A percentile compares a stretch with the other conserved stretches of the same genome.
phyloP scores from a whole-genome alignment of 805 yeast genomes.

The Suhomyces sp. region DNA sequence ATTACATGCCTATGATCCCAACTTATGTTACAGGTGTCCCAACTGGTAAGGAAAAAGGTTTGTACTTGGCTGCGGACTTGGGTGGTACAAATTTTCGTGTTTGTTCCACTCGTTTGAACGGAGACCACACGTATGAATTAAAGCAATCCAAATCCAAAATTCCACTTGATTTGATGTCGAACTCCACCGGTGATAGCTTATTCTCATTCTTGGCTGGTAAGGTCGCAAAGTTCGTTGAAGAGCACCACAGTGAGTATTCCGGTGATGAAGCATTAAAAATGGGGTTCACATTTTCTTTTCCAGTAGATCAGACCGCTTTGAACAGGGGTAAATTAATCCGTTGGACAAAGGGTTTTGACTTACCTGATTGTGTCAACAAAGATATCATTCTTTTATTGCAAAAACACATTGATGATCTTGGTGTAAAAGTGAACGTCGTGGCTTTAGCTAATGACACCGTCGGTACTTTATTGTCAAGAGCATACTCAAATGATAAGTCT shows the following conservation, averaged over 20 bases:
- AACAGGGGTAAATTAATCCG: constrained; percentile 78
- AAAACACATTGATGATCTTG: constrained; percentile 55
- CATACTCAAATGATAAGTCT: constrained; percentile 65
- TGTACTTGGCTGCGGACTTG: constrained; percentile 84
- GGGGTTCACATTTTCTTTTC: constrained; percentile 95
- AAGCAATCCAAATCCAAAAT: constrained; percentile 76
- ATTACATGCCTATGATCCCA: constrained; percentile 81
- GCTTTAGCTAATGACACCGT: constrained; percentile 96
- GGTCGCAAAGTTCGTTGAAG: constrained; percentile 59
- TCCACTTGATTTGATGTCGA: constrained; percentile 73
- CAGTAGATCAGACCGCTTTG: constrained; percentile 81
- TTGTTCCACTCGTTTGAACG: constrained; percentile 76
- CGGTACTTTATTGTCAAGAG: constrained; percentile 86
- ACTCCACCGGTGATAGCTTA: constrained; percentile 58
- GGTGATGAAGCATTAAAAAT: constrained; percentile 48
- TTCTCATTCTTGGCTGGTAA: constrained; percentile 74
- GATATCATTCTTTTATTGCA: constrained; percentile 80
- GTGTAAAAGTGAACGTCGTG: constrained; percentile 66
- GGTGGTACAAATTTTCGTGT: constrained; percentile 98
- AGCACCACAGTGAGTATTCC: constrained; percentile 55
- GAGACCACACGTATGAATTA: constrained; percentile 74
- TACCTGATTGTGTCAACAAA: constrained; percentile 78
- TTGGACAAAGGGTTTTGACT: constrained; percentile 95
- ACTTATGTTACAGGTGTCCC: constrained; percentile 85
- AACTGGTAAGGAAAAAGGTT: constrained; percentile 78